Conservation (phyloP, 1,139 yeast species). For the Pneumocystis wakefieldiae region DNA sequence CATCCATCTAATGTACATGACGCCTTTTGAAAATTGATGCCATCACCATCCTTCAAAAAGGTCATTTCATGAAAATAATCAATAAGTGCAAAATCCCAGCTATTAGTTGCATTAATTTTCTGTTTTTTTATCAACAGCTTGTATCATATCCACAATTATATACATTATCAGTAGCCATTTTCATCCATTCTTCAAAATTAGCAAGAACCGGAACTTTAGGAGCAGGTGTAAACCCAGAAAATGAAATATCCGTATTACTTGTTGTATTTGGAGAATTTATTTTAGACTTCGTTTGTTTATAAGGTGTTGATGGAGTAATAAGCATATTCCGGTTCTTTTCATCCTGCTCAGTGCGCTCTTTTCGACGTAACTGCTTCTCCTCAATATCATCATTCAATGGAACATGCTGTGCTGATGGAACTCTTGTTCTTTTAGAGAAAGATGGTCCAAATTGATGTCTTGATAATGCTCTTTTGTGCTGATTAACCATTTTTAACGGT, state of each 20-base stretch:
- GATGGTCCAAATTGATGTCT: background rate
- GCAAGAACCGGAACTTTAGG: constrained; percentile 32
- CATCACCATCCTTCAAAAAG: constrained; percentile 43
- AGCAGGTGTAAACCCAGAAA: constrained; percentile 1
- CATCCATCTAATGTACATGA: constrained; percentile 75
- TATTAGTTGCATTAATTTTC: constrained; percentile 35
- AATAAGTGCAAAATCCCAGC: constrained; percentile 77
- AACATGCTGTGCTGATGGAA: background rate
- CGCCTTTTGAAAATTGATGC: constrained; percentile 61
- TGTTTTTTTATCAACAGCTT: background rate
- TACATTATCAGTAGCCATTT: constrained; percentile 66
- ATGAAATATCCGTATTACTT: background rate
- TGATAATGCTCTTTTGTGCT: background rate
- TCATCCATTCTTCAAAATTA: constrained; percentile 84
- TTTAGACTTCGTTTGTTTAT: background rate
- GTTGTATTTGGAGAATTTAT: background rate
- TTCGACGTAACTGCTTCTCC: background rate
- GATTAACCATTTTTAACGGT: background rate
- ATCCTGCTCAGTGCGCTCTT: background rate
- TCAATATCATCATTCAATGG: background rate
- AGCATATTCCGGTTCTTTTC: background rate
- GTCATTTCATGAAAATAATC: constrained; percentile 68
- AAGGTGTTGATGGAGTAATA: background rate
- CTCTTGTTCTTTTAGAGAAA: background rate
- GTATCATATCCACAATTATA: background rate